Base-by-base conservation (phyloP, 345 rosid genomes). In the Heritiera littoralis region DNA sequence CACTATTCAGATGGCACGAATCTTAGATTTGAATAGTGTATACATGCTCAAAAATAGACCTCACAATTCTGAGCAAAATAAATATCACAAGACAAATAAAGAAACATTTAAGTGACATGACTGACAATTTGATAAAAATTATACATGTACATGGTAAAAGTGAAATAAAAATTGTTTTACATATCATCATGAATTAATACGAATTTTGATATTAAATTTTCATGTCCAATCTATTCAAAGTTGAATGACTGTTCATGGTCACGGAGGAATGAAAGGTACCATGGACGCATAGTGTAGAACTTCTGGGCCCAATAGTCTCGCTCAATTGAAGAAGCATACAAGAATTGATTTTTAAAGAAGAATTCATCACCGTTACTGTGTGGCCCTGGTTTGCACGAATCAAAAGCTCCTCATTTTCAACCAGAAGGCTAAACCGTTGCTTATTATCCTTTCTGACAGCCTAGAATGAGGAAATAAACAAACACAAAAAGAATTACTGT, bases 331-430 rank as follows among this genome's bases (percentile, higher is more conserved):
- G 38, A 35, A 8, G 48, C 48, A 32, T 13, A 28, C 38, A 32
- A 68, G 46, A 55, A 52, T 59, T 30, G 32, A 45, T 14, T 46
- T 10, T 56, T 55, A 55, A 12, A 7, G 45, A 41, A 72, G 9
- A 40, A 60, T 17, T 15, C 43, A 81, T 80, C 66, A 93, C 95
- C 89, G 80, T 81, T 66, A 95, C 76, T 0, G 98, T 87, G 80
- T 95, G 98, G 58, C 98, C 98, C 88, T 93, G 98, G 84, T 95
- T 95, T 68, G 98, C 98, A 48, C 95, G 98, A 51, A 93, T 90
- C 63, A 89, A 78, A 84, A 92, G 89, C 83, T 91, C 94, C 15
- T 89, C 95, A 23, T 89, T 84, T 78, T 93, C 98, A 80, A 90
- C 97, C 23, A 90, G 41, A 20, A 95, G 94, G 76, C 94, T 85